A percentile compares a stretch with the other conserved stretches of the same genome.
These are phyloP conservation scores for Solanum appendiculatum DNA, from an alignment of 257 asterid genomes.

Conservation along the genomic window DNA sequence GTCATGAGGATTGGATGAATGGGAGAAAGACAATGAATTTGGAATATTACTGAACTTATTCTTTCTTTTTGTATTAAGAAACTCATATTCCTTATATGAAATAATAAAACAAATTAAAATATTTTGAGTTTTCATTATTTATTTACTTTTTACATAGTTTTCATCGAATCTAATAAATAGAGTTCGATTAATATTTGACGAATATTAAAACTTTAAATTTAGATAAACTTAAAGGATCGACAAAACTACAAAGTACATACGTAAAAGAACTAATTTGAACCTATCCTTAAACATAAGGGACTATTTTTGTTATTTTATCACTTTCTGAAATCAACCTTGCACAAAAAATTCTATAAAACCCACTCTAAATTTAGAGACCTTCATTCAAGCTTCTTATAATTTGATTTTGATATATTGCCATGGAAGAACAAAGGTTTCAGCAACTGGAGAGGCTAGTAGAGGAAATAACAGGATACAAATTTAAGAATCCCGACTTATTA, in stretches of 20 bases:
- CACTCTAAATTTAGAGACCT: neutral
- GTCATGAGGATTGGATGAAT: too few species aligned
- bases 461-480: constrained; percentile 20
- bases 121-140: too few species aligned
- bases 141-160: neutral
- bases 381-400: neutral
- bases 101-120: too few species aligned
- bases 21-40: too few species aligned
- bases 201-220: neutral
- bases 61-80: too few species aligned
- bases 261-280: neutral
- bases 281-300: neutral
- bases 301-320: neutral
- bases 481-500: constrained; percentile 10
- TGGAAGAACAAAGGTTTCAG: neutral
- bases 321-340: neutral
- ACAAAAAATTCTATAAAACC: neutral
- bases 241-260: neutral
- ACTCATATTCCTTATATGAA: too few species aligned
- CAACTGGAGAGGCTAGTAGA: neutral
- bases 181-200: neutral
- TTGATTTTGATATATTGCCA: neutral
- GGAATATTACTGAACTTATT: too few species aligned
- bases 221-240: neutral
- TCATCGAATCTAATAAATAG: too few species aligned